Percentiles rank a stretch among this genome's conserved stretches.
These are phyloP conservation scores for Phytophthora melonis DNA, from an alignment of 352 stramenopile species.

Conservation along the genomic window DNA sequence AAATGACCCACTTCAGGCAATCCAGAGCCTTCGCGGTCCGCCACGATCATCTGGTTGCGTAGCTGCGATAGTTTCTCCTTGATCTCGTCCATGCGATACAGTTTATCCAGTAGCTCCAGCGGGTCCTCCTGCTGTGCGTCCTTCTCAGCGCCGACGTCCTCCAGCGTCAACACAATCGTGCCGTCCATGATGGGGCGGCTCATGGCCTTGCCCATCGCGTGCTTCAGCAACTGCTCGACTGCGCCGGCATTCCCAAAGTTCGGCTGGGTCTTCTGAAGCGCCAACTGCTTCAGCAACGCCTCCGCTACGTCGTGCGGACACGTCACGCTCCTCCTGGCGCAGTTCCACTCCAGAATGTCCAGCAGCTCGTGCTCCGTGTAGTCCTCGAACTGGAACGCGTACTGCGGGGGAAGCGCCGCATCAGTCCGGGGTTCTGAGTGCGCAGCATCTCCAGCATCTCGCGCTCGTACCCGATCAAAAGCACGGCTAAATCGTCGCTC, in stretches of 20 bases:
- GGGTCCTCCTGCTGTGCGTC: constrained; percentile 45
- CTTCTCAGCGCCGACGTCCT: constrained; percentile 57
- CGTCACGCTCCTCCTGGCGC: constrained; percentile 54
- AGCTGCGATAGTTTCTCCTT: constrained; percentile 63
- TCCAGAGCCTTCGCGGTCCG: constrained; percentile 68
- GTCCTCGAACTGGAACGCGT: constrained; percentile 94
- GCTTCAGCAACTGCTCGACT: constrained; percentile 86
- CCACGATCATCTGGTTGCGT: constrained; percentile 68
- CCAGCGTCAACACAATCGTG: constrained; percentile 50
- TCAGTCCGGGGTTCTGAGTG: constrained; percentile 89
- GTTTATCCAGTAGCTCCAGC: constrained; percentile 49
- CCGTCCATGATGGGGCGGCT: constrained; percentile 52
- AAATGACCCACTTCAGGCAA: constrained; percentile 80
- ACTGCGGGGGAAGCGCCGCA: constrained; percentile 88
- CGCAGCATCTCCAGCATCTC: constrained; percentile 93
- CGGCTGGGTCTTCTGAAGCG: constrained; percentile 69
- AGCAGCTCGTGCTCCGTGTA: constrained; percentile 89
- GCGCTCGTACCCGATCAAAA: constrained; percentile 91
- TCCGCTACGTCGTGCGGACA: constrained; percentile 65
- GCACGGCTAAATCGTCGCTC: constrained; percentile 92
- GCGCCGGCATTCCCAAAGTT: constrained; percentile 94
- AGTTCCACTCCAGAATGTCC: constrained; percentile 74
- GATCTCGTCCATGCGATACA: constrained; percentile 76
- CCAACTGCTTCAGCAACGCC: constrained; percentile 64
- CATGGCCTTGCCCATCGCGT: constrained; percentile 70